Evolutionary conservation across 345 rosid genomes (phyloP), one percentile per base, ranked within the genome.

Genomic region (Alliaria petiolata): DNA sequence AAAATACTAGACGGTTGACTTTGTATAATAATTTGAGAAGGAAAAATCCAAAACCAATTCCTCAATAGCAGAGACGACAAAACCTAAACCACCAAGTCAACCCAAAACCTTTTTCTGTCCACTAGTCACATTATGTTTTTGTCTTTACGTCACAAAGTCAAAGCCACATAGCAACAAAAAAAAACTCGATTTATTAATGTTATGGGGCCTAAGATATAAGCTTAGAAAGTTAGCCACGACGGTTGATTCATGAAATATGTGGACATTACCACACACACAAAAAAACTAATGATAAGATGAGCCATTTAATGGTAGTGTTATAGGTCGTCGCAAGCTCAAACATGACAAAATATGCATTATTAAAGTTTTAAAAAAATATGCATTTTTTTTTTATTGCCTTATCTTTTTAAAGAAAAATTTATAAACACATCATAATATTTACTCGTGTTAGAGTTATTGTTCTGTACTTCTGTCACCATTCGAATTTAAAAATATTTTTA

Each of bases 41-140:
- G 19, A 72, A 12, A 63, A 34, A 12, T 50, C 39, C 51, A 39
- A 47, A 59, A 70, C 7, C 74, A 72, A 12, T 17, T 52, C 38
- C 28, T 49, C 67, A 36, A 6, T 30, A 34, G 36, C 55, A 62
- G 44, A 51, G 13, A 62, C 63, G 47, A 62, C 57, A 35, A 55
- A 79, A 85, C 89, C 16, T 57, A 57, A 17, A 36, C 89, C 81
- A 79, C 84, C 71, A 78, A 79, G 90, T 85, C 92, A 90, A 82
- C 82, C 72, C 60, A 25, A 51, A 28, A 60, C 57, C 63, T 8
- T 51, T 72, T 50, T 76, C 70, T 51, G 35, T 73, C n/a, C 62
- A 47, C 45, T 38, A 59, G 51, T 59, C 15, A 20, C 67, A 10
- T 69, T 34, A 50, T 53, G 44, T 54, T 68, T 62, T 46, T 65